These are phyloP conservation scores for Phytophthora constricta DNA, from an alignment of 352 stramenopile species.

Conservation along the genomic window DNA sequence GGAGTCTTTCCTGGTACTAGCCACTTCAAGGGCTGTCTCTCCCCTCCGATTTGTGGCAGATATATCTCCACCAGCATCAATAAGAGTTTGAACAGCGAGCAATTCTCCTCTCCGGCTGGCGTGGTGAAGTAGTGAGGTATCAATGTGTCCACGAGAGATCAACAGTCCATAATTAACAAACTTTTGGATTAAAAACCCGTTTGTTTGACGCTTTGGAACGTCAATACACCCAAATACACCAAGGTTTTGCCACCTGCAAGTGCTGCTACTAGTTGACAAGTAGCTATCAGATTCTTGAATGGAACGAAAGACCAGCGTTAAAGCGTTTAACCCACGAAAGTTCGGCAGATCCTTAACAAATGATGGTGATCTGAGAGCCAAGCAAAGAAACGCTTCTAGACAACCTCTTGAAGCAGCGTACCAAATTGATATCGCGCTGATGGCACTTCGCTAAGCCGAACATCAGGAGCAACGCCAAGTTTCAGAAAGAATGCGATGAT, in stretches of 20 bases:
- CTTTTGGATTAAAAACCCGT: constrained; percentile 55
- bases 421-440: constrained; percentile 42
- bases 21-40: constrained; percentile 46
- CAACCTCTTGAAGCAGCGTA: constrained; percentile 54
- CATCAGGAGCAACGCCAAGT: constrained; percentile 47
- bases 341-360: constrained; percentile 26
- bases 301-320: constrained; percentile 28
- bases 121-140: constrained; percentile 53
- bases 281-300: constrained; percentile 32
- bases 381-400: constrained; percentile 49
- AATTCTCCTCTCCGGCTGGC: constrained; percentile 44
- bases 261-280: constrained; percentile 25
- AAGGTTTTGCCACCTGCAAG: constrained; percentile 66
- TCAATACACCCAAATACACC: constrained; percentile 60
- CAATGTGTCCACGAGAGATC: constrained; percentile 25
- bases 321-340: constrained; percentile 7
- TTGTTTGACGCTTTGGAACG: constrained; percentile 35
- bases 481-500: constrained; percentile 56
- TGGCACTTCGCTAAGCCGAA: constrained; percentile 39
- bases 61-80: constrained; percentile 48
- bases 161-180: constrained; percentile 48
- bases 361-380: constrained; percentile 41
- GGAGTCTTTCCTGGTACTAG: constrained; percentile 48
- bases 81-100: constrained; percentile 41
- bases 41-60: constrained; percentile 31